Evolutionary conservation across 1,139 yeast species (phyloP), one percentile per base, ranked within the genome.

Genomic region (Geotrichum restrictum): DNA sequence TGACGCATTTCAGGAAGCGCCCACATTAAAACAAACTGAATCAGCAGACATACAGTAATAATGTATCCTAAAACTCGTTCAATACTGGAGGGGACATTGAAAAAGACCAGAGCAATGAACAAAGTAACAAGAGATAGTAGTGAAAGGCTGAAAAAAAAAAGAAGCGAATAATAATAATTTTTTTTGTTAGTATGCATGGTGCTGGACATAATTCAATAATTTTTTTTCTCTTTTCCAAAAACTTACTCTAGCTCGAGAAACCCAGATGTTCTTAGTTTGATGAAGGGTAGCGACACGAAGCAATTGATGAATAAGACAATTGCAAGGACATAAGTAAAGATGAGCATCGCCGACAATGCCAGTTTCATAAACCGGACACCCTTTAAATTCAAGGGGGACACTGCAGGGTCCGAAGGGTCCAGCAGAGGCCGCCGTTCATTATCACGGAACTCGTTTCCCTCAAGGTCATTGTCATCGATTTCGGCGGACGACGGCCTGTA

Each of bases 261-360:
- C 10, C 86, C 82, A 49, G 81, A 74, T 1, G 85, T 88, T 29
- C 77, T 72, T 49, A 75, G 74, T 58, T 76, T 74, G 1, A 83
- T 80, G 14, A 29, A 14, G 13, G 53, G 53, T 51, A 84, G 74
- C 1, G 85, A 71, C 29, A 81, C 76, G 65, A 84, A 83, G 56
- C 81, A 80, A 42, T 82, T 78, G 13, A 83, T 64, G 38, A 82
- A 63, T 27, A 81, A 70, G 29, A 76, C 61, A 1, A 82, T 62
- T 29, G 79, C 68, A 66, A 82, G 70, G 0, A 76, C 56, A 7
- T 75, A 58, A 10, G 80, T 65, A 33, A 78, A 64, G 1, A 64
- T 58, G 40, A 75, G 65, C 18, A 81, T 70, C 1, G 70, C 62
- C 8, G 71, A 60, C 37, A 81, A 72, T 14, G 81, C 64, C 2